phyloP scores from a whole-genome alignment of 177 flowering plant species.

The Tripterygium wilfordii region DNA sequence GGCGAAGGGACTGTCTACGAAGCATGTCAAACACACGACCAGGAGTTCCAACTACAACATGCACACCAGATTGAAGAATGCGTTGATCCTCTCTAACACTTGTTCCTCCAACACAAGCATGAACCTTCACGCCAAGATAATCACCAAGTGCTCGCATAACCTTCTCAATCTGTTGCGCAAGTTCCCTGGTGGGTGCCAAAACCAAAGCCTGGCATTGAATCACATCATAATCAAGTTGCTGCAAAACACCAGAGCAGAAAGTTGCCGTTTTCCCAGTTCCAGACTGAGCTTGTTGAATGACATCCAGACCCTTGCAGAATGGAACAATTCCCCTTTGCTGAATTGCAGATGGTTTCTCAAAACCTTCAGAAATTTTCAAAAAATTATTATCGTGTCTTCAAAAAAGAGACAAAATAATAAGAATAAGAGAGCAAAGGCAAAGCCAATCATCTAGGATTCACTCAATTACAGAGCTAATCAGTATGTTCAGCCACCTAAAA shows the following conservation, averaged over 20 bases:
- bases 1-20: slow-evolving; percentile 72
- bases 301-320: slow-evolving; percentile 87
- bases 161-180: slow-evolving; percentile 90
- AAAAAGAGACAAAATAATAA: background rate
- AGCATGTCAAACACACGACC: slow-evolving; percentile 94
- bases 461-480: too few species aligned
- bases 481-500: too few species aligned
- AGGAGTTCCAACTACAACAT: slow-evolving; percentile 88
- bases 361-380: slow-evolving; percentile 47
- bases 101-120: slow-evolving; percentile 94
- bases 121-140: slow-evolving; percentile 82
- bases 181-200: slow-evolving; percentile 84
- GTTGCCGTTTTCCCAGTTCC: slow-evolving; percentile 95
- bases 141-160: slow-evolving; percentile 95
- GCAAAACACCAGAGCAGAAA: slow-evolving; percentile 86
- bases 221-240: slow-evolving; percentile 68
- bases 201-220: slow-evolving; percentile 86
- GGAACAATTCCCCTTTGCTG: slow-evolving; percentile 94
- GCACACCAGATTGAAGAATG: slow-evolving; percentile 77
- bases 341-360: slow-evolving; percentile 88
- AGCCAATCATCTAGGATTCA: too few species aligned
- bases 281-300: slow-evolving; percentile 91
- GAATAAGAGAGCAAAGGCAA: background rate
- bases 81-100: slow-evolving; percentile 91
- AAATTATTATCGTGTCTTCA: too few species aligned